Conservation (phyloP, 1,139 yeast species). For the Scheffersomyces lignicola region DNA sequence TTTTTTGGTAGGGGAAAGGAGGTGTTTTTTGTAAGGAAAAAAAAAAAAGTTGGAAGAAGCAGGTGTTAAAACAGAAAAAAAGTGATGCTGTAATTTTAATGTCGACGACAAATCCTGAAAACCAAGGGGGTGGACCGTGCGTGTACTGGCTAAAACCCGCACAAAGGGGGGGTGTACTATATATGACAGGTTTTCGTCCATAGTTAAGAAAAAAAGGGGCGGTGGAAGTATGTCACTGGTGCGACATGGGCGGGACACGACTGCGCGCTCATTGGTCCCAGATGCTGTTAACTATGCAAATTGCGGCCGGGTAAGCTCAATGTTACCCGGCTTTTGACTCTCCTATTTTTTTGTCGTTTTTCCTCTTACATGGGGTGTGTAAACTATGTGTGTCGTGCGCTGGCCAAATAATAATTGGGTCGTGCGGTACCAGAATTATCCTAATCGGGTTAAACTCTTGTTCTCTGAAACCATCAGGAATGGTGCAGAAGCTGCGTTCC, state of each 20-base stretch:
- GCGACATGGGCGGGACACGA: constrained; percentile 1
- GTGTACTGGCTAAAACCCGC: too few relatives aligned
- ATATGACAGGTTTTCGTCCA: too few relatives aligned
- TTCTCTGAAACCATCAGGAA: constrained; percentile 1
- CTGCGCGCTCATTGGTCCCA: background rate
- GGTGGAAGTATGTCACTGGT: too few relatives aligned
- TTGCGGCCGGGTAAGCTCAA: background rate
- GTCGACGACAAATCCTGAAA: background rate
- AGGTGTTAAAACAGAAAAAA: too few relatives aligned
- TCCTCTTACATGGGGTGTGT: background rate
- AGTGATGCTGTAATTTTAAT: background rate
- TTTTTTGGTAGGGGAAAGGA: background rate
- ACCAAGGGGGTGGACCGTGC: too few relatives aligned
- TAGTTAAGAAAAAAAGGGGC: too few relatives aligned
- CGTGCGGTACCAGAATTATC: too few relatives aligned
- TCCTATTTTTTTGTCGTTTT: constrained; percentile 5
- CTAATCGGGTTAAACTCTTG: constrained; percentile 4
- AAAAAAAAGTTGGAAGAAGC: too few relatives aligned
- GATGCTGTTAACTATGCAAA: background rate
- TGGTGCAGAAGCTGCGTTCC: background rate
- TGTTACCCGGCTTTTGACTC: background rate
- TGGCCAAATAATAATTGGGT: too few relatives aligned
- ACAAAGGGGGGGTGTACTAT: too few relatives aligned
- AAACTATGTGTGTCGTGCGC: background rate
- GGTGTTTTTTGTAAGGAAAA: too few relatives aligned